phyloP scores from a whole-genome alignment of 2,329 filamentous ascomycete genomes.

The Neoscytalidium dimidiatum region DNA sequence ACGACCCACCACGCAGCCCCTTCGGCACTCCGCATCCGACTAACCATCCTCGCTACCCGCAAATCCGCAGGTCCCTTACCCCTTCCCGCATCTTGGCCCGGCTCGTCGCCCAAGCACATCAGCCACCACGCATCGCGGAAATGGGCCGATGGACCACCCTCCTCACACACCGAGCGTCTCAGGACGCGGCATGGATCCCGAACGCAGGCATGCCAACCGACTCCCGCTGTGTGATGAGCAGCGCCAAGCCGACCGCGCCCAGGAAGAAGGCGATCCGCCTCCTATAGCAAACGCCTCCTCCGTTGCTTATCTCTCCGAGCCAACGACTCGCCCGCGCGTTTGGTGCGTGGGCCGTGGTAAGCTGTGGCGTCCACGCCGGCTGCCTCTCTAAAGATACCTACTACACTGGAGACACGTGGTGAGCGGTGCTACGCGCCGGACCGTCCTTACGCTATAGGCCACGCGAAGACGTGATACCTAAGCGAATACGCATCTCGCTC shows the following conservation, averaged over 20 bases:
- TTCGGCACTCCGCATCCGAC: constrained; percentile 15
- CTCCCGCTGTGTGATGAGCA: not conserved
- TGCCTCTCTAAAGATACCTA: not conserved
- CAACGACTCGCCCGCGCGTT: not conserved
- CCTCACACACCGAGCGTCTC: constrained; percentile 12
- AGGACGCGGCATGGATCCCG: not conserved
- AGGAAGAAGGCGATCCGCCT: not conserved
- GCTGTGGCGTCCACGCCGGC: not conserved
- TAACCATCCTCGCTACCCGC: not conserved
- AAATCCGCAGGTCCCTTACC: not conserved
- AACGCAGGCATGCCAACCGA: not conserved
- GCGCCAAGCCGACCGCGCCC: not conserved
- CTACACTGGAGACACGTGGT: not conserved
- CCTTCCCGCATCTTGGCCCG: constrained; percentile 5
- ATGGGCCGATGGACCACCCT: not conserved
- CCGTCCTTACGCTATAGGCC: not conserved
- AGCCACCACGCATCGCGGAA: not conserved
- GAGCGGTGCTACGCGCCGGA: not conserved
- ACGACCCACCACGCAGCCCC: not conserved
- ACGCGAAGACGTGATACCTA: not conserved
- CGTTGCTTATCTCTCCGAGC: constrained; percentile 2
- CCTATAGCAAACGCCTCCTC: not conserved
- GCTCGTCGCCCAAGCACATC: not conserved
- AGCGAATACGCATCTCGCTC: not conserved
- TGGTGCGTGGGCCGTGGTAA: not conserved